Conservation (phyloP, 164 flowering plant species). For the Stephania yunnanensis region DNA sequence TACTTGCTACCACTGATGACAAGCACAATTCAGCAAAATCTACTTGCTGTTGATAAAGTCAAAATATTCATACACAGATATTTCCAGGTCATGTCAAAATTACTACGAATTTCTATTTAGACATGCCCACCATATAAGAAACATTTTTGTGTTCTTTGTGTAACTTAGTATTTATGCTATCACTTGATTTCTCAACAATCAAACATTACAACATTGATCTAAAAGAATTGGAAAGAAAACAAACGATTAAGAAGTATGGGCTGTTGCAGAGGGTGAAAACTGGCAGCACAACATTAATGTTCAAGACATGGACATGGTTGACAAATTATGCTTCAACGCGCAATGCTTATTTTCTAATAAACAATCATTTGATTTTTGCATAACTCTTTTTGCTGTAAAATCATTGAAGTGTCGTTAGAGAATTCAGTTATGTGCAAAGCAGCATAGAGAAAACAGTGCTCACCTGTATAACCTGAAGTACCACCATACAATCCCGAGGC, state of each 20-base stretch:
- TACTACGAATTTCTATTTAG: not conserved
- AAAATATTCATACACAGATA: not conserved
- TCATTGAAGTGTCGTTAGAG: not conserved
- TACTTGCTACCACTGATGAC: not conserved
- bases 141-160: not conserved
- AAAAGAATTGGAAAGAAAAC: not conserved
- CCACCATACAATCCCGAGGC: conserved; percentile 38
- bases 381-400: not conserved
- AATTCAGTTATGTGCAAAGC: not conserved
- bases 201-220: not conserved
- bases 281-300: not conserved
- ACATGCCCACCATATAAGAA: not conserved
- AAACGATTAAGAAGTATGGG: not conserved
- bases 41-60: not conserved
- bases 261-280: not conserved
- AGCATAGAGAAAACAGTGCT: conserved; percentile 13
- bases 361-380: not conserved
- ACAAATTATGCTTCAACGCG: not conserved
- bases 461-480: conserved; percentile 64
- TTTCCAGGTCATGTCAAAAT: not conserved
- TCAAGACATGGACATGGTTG: not conserved
- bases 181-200: not conserved
- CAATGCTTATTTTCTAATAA: not conserved
- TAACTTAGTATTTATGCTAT: not conserved
- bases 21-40: not conserved